A percentile compares a stretch with the other conserved stretches of the same genome.
Evolutionary conservation across 2,329 filamentous ascomycete genomes (phyloP).

Genomic region (Tolypocladium amazonense): DNA sequence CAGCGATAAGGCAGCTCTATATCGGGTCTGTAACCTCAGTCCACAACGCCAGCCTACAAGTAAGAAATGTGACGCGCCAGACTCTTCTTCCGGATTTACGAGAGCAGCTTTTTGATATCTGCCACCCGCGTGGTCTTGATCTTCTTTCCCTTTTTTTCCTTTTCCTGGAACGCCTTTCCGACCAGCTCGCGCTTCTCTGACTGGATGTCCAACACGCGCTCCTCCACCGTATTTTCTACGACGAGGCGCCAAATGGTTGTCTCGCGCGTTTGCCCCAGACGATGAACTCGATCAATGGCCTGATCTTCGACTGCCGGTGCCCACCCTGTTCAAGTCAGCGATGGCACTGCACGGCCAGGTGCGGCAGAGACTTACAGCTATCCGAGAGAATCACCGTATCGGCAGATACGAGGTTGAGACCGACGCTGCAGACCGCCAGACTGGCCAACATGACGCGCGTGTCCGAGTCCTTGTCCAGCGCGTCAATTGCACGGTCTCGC

Average conservation of each 20-base stretch:
- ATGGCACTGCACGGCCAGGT: neutral
- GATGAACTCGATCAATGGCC: constrained; percentile 78
- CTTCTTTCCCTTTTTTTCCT: constrained; percentile 36
- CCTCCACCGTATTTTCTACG: constrained; percentile 72
- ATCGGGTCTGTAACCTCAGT: neutral
- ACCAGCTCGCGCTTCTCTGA: constrained; percentile 69
- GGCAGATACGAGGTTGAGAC: constrained; percentile 75
- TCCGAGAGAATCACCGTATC: constrained; percentile 79
- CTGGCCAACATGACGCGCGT: constrained; percentile 74
- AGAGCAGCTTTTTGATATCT: constrained; percentile 40
- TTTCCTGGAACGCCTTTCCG: constrained; percentile 69
- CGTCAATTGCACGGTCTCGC: constrained; percentile 62
- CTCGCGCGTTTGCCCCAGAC: constrained; percentile 69
- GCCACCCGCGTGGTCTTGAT: constrained; percentile 47
- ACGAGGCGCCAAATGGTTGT: constrained; percentile 75
- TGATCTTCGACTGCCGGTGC: constrained; percentile 89
- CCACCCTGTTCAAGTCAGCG: constrained; percentile 49
- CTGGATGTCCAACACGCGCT: constrained; percentile 70
- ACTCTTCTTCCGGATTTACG: constrained; percentile 7
- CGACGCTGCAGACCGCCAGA: constrained; percentile 72
- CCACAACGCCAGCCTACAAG: neutral
- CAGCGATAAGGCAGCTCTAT: neutral
- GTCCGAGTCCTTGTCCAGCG: constrained; percentile 54
- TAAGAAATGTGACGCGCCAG: neutral
- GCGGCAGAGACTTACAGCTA: constrained; percentile 40